Percentiles rank a stretch among this genome's conserved stretches.
phyloP scores from a whole-genome alignment of 352 stramenopile species.

The Pythium monospermum region DNA sequence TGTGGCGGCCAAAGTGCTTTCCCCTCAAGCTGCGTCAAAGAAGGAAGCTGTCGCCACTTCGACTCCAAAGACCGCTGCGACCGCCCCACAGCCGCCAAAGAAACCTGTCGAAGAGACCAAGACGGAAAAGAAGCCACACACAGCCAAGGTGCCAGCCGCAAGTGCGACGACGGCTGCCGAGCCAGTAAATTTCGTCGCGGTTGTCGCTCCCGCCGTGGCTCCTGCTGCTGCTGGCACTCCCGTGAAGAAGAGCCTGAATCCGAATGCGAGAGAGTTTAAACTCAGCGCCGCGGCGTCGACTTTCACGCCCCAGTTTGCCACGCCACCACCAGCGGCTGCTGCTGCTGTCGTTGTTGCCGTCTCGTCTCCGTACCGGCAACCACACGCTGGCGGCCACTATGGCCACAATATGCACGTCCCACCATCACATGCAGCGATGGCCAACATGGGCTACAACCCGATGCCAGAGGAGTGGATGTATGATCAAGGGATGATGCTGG shows the following conservation, averaged over 20 bases:
- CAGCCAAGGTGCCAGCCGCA: background rate
- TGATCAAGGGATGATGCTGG: conserved; percentile 39
- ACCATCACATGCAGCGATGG: conserved; percentile 32
- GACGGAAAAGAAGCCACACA: conserved; percentile 14
- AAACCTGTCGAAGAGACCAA: conserved; percentile 8
- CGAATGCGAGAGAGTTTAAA: conserved; percentile 86
- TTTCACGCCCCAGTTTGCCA: conserved; percentile 68
- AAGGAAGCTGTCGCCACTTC: background rate
- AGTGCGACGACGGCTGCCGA: conserved; percentile 15
- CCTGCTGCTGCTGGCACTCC: conserved; percentile 10
- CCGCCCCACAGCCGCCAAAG: background rate
- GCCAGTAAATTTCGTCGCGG: background rate
- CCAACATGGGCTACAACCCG: conserved; percentile 39
- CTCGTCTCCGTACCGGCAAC: conserved; percentile 46
- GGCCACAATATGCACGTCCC: conserved; percentile 28
- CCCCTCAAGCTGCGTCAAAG: conserved; percentile 7
- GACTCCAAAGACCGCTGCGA: conserved; percentile 10
- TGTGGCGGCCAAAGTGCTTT: conserved; percentile 5
- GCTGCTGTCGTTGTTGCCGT: too few species aligned
- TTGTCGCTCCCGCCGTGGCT: background rate
- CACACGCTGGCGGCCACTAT: conserved; percentile 27
- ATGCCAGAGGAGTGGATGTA: conserved; percentile 78
- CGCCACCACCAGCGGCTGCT: conserved; percentile 9
- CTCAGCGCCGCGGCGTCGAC: conserved; percentile 49
- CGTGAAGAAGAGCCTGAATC: conserved; percentile 73